Percentiles rank a stretch among this genome's conserved stretches.
Conservation (phyloP, 1,284 basidiomycete species). For the Rhodotorula sp. region DNA sequence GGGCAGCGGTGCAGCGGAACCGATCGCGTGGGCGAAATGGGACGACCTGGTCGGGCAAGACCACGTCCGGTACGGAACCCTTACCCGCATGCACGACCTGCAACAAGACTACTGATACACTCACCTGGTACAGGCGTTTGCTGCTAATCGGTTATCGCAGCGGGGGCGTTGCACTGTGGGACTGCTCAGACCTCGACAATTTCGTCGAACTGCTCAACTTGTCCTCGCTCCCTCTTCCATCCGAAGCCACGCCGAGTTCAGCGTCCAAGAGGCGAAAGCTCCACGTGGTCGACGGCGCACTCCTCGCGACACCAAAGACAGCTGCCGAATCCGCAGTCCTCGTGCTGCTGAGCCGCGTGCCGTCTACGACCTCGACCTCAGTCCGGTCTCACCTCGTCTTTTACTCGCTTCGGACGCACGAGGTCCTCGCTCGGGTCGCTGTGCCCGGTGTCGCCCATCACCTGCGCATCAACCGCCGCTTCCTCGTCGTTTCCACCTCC, state of each 20-base stretch:
- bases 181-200: constrained; percentile 32
- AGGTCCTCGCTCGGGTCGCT: constrained; percentile 8
- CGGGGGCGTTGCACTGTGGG: constrained; percentile 26
- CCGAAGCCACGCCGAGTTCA: not conserved
- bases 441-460: constrained; percentile 21
- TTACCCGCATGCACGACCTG: too few species aligned
- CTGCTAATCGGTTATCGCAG: constrained; percentile 25
- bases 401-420: constrained; percentile 33
- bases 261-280: not conserved
- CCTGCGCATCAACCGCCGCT: constrained; percentile 6
- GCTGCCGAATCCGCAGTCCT: constrained; percentile 15
- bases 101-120: not conserved
- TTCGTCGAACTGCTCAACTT: constrained; percentile 35
- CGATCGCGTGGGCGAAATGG: constrained; percentile 16
- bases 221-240: not conserved
- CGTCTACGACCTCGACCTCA: not conserved
- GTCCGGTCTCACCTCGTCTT: constrained; percentile 12
- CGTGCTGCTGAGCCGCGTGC: constrained; percentile 15
- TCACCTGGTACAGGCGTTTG: constrained; percentile 18
- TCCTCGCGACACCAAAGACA: constrained; percentile 8
- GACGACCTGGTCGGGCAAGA: constrained; percentile 3
- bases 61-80: not conserved
- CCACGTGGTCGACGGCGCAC: not conserved
- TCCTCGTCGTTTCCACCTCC: constrained; percentile 22
- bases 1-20: not conserved